A percentile compares a stretch with the other conserved stretches of the same genome.
These are phyloP conservation scores for Sporothrix globosa DNA, from an alignment of 2,329 filamentous ascomycete species.

Conservation along the genomic window DNA sequence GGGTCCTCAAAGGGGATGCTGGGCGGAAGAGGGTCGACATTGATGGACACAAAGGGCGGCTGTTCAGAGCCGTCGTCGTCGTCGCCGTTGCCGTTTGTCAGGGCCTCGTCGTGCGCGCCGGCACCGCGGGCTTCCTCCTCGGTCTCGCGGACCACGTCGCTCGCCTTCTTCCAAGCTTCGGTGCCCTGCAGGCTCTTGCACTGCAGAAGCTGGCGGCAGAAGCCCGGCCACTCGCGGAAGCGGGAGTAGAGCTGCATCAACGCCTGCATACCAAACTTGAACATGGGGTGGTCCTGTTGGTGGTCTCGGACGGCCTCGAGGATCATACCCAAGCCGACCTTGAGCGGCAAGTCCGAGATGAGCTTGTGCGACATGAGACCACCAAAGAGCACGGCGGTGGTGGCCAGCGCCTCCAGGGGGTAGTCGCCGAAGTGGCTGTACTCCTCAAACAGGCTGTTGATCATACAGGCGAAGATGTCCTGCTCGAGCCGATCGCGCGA, in stretches of 20 bases:
- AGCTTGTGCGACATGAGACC: conserved; percentile 94
- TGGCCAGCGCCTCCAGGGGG: conserved; percentile 91
- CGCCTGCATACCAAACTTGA: conserved; percentile 95
- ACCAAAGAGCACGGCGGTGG: conserved; percentile 93
- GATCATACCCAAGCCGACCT: conserved; percentile 96
- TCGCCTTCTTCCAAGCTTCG: conserved; percentile 79
- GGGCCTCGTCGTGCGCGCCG: conserved; percentile 47
- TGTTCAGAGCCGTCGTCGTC: conserved; percentile 60
- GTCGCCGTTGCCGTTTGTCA: conserved; percentile 73
- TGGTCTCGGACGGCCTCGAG: conserved; percentile 93
- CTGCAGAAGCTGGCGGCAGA: conserved; percentile 81
- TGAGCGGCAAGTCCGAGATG: conserved; percentile 84
- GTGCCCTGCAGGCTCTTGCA: conserved; percentile 82
- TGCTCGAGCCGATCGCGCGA: conserved; percentile 84
- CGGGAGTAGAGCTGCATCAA: conserved; percentile 84
- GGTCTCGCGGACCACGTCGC: conserved; percentile 74
- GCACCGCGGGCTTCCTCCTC: conserved; percentile 56
- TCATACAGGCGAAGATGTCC: conserved; percentile 97
- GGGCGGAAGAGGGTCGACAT: conserved; percentile 69
- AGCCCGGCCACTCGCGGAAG: conserved; percentile 91
- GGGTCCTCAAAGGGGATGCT: conserved; percentile 77
- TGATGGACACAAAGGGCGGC: conserved; percentile 76
- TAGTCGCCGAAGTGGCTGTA: conserved; percentile 96
- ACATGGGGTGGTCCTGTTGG: conserved; percentile 84
- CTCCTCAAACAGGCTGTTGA: conserved; percentile 95